Evolutionary conservation across 805 yeast genomes (phyloP).

Genomic region (Millerozyma acaciae): DNA sequence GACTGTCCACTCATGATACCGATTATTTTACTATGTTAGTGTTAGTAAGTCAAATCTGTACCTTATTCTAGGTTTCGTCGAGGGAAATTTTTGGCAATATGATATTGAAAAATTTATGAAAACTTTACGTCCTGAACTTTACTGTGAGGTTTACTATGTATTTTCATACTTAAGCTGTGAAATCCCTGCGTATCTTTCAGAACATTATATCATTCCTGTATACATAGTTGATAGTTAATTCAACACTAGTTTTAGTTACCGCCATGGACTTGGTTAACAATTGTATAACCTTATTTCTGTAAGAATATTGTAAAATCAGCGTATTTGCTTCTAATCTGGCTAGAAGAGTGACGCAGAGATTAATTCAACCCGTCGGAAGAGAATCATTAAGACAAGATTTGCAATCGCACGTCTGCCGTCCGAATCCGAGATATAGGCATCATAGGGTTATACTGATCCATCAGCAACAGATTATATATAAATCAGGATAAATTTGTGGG

Average conservation of each 20-base stretch:
- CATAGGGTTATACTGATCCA: slow-evolving; percentile 1
- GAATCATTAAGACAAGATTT: too few species aligned
- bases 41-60: neutral
- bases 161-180: neutral
- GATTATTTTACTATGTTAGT: neutral
- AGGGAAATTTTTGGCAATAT: neutral
- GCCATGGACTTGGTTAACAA: too few species aligned
- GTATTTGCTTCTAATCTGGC: too few species aligned
- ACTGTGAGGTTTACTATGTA: slow-evolving; percentile 2
- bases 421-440: neutral
- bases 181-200: neutral
- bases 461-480: neutral
- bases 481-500: neutral
- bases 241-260: neutral
- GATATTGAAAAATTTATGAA: slow-evolving; percentile 5
- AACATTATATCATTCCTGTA: neutral
- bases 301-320: too few species aligned
- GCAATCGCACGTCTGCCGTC: slow-evolving; percentile 4
- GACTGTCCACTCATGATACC: slow-evolving; percentile 1
- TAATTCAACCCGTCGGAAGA: too few species aligned
- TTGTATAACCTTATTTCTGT: too few species aligned
- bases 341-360: too few species aligned
- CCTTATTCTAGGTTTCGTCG: neutral
- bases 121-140: slow-evolving; percentile 4
- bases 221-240: slow-evolving; percentile 3